Evolutionary conservation across 2,329 filamentous ascomycete genomes (phyloP).

Genomic region (Fusarium torreyae): DNA sequence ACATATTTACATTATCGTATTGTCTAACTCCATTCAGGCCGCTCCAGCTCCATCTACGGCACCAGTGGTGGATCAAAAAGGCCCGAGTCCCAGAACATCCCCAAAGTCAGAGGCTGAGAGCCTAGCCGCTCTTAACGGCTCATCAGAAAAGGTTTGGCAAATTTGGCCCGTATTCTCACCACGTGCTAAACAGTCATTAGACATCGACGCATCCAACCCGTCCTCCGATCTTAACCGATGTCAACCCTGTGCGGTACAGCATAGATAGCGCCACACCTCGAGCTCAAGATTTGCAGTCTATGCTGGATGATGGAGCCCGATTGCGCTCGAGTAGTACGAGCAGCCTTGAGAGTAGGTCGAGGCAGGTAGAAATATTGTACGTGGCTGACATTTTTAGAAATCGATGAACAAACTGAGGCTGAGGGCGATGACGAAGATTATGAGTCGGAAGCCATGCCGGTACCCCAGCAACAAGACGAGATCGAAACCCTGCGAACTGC

Average conservation of each 20-base stretch:
- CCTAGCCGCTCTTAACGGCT: slow-evolving; percentile 45
- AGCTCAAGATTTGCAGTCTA: slow-evolving; percentile 85
- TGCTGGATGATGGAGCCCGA: slow-evolving; percentile 70
- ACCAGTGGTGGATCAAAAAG: slow-evolving; percentile 52
- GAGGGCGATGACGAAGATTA: slow-evolving; percentile 69
- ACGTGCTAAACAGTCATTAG: slow-evolving; percentile 28
- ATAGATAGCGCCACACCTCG: slow-evolving; percentile 81
- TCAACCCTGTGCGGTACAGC: slow-evolving; percentile 76
- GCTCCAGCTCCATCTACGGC: slow-evolving; percentile 55
- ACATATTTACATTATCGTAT: background rate
- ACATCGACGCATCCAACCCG: slow-evolving; percentile 64
- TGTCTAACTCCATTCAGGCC: slow-evolving; percentile 56
- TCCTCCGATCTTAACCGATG: slow-evolving; percentile 81
- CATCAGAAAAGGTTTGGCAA: slow-evolving; percentile 46
- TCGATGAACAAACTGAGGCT: slow-evolving; percentile 67
- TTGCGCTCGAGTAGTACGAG: slow-evolving; percentile 77
- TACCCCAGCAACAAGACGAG: slow-evolving; percentile 69
- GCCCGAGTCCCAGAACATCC: slow-evolving; percentile 55
- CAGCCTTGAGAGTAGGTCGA: slow-evolving; percentile 80
- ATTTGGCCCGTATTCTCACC: background rate
- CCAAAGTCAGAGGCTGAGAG: slow-evolving; percentile 58
- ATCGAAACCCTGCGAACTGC: slow-evolving; percentile 80
- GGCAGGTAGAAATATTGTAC: background rate
- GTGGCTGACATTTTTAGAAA: slow-evolving; percentile 60
- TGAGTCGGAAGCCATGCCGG: slow-evolving; percentile 60